A percentile compares a stretch with the other conserved stretches of the same genome.
These are phyloP conservation scores for Rhizopus delemar DNA, from an alignment of 371 early-diverging fungal species.

Conservation along the genomic window DNA sequence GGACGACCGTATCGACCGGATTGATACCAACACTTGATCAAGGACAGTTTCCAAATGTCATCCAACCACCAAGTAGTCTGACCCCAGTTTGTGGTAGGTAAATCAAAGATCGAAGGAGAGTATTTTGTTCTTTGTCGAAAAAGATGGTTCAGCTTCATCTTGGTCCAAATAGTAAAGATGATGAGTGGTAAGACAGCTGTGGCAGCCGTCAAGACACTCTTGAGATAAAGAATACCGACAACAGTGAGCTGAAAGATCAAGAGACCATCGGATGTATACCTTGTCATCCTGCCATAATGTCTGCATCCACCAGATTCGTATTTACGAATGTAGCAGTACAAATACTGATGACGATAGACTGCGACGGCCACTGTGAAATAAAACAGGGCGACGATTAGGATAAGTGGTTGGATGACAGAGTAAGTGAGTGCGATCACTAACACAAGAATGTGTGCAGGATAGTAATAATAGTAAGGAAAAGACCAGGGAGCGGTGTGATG, in stretches of 20 bases:
- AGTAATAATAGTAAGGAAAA: conserved; percentile 67
- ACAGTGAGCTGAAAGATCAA: conserved; percentile 85
- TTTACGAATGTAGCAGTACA: conserved; percentile 83
- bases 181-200: conserved; percentile 49
- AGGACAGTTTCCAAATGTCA: conserved; percentile 44
- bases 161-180: conserved; percentile 56
- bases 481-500: conserved; percentile 62
- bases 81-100: no score
- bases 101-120: background rate
- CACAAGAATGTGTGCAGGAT: conserved; percentile 74
- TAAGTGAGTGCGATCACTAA: conserved; percentile 87
- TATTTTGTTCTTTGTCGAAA: conserved; percentile 48
- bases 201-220: conserved; percentile 49
- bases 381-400: conserved; percentile 74
- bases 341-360: conserved; percentile 78
- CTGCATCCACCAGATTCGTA: conserved; percentile 81
- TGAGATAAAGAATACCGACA: conserved; percentile 74
- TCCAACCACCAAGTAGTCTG: conserved; percentile 16
- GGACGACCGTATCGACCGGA: conserved; percentile 36
- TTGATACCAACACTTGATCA: conserved; percentile 34
- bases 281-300: conserved; percentile 74
- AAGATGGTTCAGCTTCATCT: conserved; percentile 44
- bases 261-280: conserved; percentile 78
- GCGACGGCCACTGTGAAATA: conserved; percentile 77
- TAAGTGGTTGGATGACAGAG: conserved; percentile 84